Evolutionary conservation across 352 stramenopile genomes (phyloP), one percentile per base, ranked within the genome.

Genomic region (Globisporangium viniferum): DNA sequence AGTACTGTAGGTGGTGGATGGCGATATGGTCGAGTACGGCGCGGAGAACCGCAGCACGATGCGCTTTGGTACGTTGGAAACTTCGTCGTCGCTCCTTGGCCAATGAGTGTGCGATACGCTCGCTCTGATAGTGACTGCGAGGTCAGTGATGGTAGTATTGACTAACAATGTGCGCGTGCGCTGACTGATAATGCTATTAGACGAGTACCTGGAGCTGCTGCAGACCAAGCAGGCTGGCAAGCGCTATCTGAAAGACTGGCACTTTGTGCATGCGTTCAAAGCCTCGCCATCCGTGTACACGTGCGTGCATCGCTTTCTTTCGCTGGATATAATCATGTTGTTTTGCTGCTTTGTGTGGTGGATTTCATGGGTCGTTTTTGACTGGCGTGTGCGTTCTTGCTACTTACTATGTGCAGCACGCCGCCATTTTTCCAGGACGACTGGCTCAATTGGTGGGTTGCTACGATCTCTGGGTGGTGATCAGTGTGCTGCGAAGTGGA

Each of bases 401-500:
- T 46, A 12, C 29, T 59, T 46, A 12, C 29, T 59, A 2, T 84
- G 57, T 10, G 14, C 39, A 95, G 81, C 20, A 97, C 89, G 3
- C 93, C 93, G 1, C 64, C 56, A 3, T 95, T 91, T 71, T 98
- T 98, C 68, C 65, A 78, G 53, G 86, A 97, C 29, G 93, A 98
- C 73, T 98, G 93, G 93, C 78, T 98, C 6, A 97, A 97, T 60
- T 96, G 88, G 90, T 97, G 70, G 33, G 56, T 24, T 57, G 7
- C 15, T 15, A 35, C 15, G 14, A 15, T 2, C 5, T 44, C 5
- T 60, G 10, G 39, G 12, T 20, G 39, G 14, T 14, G 14, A 46
- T 59, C 14, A n/a, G 54, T 39, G 12, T 59, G 10, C 8, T 36
- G 27, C 24, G 18, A 36, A 59, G 7, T 14, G 12, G 27, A 33